Percentiles rank a stretch among this genome's conserved stretches.
These are phyloP conservation scores for Dictyostelium intermedium DNA, from an alignment of 78 protist genomes.

Conservation along the genomic window DNA sequence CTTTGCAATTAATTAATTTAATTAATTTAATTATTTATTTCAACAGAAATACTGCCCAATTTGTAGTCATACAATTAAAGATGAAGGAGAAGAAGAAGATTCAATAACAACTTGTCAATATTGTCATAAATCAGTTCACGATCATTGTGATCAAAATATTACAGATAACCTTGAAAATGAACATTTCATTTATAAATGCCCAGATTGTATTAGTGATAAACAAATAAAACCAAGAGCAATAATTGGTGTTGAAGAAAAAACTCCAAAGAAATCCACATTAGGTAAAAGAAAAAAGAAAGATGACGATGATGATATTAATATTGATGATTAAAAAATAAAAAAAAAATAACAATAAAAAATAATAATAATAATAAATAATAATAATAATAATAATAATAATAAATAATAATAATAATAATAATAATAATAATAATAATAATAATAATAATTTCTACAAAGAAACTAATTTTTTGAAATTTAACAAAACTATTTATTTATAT, in stretches of 20 bases:
- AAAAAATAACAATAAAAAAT: neutral
- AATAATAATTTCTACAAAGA: too few species aligned
- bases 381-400: neutral
- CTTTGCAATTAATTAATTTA: neutral
- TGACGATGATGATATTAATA: constrained; percentile 43
- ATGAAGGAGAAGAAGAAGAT: neutral
- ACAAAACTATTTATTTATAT: too few species aligned
- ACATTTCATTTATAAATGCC: constrained; percentile 31
- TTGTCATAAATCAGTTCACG: constrained; percentile 43
- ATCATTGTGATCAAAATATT: constrained; percentile 37
- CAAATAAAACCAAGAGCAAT: constrained; percentile 32
- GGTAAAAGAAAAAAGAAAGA: neutral
- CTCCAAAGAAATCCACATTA: constrained; percentile 2
- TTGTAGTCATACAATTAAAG: constrained; percentile 13
- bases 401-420: neutral
- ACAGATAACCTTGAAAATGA: constrained; percentile 1
- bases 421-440: neutral
- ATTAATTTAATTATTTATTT: neutral
- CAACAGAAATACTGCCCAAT: constrained; percentile 31
- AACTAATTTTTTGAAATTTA: too few species aligned
- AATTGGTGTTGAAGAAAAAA: neutral
- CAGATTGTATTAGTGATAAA: neutral
- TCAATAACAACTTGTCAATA: constrained; percentile 30
- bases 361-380: neutral
- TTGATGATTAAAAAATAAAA: constrained; percentile 31